Evolutionary conservation across 768 basidiomycete species (phyloP).

Genomic region (Boletus rex-veris): DNA sequence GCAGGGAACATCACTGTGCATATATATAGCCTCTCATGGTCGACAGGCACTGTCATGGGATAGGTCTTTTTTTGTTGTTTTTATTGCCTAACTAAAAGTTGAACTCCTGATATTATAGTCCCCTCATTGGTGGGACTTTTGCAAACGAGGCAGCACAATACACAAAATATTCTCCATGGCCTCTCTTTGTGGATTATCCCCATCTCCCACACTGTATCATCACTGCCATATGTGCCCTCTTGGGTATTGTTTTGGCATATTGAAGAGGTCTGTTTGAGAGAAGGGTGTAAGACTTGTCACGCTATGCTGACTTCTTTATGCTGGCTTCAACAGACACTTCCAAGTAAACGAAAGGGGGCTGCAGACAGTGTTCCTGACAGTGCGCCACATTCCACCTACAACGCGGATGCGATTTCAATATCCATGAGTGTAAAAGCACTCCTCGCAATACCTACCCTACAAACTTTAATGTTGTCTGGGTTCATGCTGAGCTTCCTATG

Average conservation of each 20-base stretch:
- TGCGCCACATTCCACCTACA: too few relatives aligned
- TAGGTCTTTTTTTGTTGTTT: neutral
- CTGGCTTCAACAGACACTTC: too few relatives aligned
- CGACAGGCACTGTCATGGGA: constrained; percentile 1
- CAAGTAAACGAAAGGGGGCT: too few relatives aligned
- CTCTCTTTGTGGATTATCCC: constrained; percentile 5
- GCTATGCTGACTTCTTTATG: too few relatives aligned
- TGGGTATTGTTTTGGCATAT: constrained; percentile 2
- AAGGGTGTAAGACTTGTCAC: too few relatives aligned
- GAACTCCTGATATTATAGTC: too few relatives aligned
- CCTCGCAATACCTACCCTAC: constrained; percentile 47
- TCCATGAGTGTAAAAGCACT: constrained; percentile 32
- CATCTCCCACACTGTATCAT: constrained; percentile 6
- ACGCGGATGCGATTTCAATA: too few relatives aligned
- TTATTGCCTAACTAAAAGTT: neutral
- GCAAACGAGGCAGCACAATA: constrained; percentile 7
- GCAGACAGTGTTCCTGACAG: too few relatives aligned
- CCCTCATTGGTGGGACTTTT: too few relatives aligned
- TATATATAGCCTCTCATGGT: constrained; percentile 52
- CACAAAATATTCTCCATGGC: constrained; percentile 6
- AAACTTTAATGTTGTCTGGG: constrained; percentile 47
- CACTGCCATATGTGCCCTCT: neutral
- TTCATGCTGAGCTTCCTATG: constrained; percentile 47
- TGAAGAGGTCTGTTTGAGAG: constrained; percentile 3
- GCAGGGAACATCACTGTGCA: constrained; percentile 62